Conservation (phyloP, 2,329 filamentous ascomycete genomes). For the Fusarium sp. region DNA sequence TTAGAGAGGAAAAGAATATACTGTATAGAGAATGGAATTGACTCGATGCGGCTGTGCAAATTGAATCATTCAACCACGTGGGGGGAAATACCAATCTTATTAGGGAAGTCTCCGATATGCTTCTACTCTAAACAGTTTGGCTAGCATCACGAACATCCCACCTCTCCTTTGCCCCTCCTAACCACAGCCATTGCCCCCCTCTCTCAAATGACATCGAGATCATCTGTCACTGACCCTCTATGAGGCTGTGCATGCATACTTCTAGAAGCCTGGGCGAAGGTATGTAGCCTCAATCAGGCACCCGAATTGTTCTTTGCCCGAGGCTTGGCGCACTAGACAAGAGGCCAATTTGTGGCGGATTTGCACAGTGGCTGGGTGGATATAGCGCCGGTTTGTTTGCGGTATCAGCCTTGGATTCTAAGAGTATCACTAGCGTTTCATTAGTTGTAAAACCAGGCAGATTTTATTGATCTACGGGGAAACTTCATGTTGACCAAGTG, state of each 20-base stretch:
- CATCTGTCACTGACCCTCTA: background rate
- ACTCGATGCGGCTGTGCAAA: background rate
- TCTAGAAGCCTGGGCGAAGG: background rate
- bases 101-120: background rate
- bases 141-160: background rate
- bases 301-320: background rate
- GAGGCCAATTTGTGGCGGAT: background rate
- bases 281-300: background rate
- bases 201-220: background rate
- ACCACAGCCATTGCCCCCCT: background rate
- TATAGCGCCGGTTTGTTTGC: background rate
- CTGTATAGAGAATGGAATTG: background rate
- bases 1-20: no score
- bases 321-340: background rate
- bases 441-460: background rate
- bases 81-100: constrained; percentile 1
- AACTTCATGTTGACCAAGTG: background rate
- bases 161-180: background rate
- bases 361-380: background rate
- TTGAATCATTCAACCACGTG: background rate
- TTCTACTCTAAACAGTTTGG: background rate
- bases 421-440: background rate
- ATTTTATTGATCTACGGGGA: background rate
- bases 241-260: background rate
- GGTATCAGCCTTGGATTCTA: background rate